A percentile compares a stretch with the other conserved stretches of the same genome.
Conservation (phyloP, 768 basidiomycete genomes). For the Tylopilus rubrobrunneus region DNA sequence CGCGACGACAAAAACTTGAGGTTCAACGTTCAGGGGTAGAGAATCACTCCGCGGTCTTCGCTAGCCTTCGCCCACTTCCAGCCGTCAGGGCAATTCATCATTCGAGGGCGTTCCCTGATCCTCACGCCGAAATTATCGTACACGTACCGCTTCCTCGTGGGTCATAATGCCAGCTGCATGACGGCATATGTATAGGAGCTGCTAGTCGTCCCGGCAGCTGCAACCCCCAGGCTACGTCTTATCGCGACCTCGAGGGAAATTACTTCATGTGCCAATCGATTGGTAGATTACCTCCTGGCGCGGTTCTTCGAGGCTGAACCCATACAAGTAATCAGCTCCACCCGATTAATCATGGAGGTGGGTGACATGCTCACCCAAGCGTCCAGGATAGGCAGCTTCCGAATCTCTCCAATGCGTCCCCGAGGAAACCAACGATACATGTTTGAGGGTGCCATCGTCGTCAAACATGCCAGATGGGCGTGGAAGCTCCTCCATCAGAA, state of each 20-base stretch:
- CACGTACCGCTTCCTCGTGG: not conserved
- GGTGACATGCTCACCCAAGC: conserved; percentile 1
- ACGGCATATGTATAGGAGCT: not conserved
- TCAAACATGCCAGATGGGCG: no score
- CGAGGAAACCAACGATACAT: not conserved
- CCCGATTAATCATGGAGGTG: not conserved
- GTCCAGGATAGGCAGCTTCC: not conserved
- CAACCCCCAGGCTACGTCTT: not conserved
- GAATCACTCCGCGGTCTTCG: conserved; percentile 14
- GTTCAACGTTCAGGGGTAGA: not conserved
- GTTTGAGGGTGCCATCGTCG: not conserved
- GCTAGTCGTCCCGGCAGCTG: not conserved
- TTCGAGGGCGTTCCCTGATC: conserved; percentile 16
- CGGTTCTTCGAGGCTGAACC: not conserved
- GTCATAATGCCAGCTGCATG: not conserved
- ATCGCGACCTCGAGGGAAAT: conserved; percentile 8
- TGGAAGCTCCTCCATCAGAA: no score
- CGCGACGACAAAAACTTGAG: not conserved
- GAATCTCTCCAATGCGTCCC: not conserved
- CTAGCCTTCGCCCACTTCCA: not conserved
- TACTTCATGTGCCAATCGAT: conserved; percentile 6
- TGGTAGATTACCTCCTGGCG: not conserved
- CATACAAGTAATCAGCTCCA: not conserved
- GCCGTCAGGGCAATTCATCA: not conserved
- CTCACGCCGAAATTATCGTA: conserved; percentile 7